Percentiles rank a stretch among this genome's conserved stretches.
These are phyloP conservation scores for Coemansia sp. DNA, from an alignment of 192 early-diverging fungal genomes.

Conservation along the genomic window DNA sequence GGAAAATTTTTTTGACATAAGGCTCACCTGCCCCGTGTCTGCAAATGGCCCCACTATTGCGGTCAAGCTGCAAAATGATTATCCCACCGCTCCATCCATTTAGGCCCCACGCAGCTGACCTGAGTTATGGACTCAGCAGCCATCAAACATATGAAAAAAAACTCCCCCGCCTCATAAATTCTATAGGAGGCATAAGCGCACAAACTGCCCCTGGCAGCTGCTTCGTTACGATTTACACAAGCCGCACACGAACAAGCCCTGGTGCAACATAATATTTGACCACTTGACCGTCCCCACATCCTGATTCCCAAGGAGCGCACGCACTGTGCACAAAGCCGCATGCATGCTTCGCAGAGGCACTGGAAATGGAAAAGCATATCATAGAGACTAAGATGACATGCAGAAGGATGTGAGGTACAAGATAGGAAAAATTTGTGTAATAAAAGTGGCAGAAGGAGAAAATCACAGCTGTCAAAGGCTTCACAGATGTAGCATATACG, in stretches of 20 bases:
- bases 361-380: background rate
- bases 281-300: constrained; percentile 1
- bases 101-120: background rate
- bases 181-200: background rate
- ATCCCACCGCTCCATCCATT: background rate
- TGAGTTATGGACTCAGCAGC: background rate
- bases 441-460: background rate
- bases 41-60: background rate
- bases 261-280: background rate
- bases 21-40: background rate
- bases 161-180: background rate
- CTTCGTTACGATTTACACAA: background rate
- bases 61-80: background rate
- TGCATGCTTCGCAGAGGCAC: background rate
- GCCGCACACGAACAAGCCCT: background rate
- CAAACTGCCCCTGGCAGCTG: background rate
- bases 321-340: background rate
- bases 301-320: background rate
- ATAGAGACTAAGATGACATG: constrained; percentile 12
- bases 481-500: background rate
- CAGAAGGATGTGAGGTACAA: constrained; percentile 19
- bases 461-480: background rate
- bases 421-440: background rate
- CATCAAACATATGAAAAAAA: background rate
- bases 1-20: background rate